Evolutionary conservation across 1,139 yeast genomes (phyloP).

Genomic region (Yarrowia galli): DNA sequence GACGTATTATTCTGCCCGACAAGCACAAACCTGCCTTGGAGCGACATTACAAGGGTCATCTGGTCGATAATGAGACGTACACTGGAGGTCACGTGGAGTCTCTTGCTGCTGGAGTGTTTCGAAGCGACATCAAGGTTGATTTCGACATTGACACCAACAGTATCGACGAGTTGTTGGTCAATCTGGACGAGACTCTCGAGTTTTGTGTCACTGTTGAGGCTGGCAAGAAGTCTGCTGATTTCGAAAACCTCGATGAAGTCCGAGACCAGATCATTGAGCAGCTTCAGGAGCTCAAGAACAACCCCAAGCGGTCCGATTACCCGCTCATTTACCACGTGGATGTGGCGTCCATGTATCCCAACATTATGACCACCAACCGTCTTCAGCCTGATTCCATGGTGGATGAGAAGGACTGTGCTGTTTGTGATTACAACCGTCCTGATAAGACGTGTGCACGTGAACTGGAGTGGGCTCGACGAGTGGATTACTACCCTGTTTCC

Average conservation of each 20-base stretch:
- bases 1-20: conserved; percentile 82
- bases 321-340: conserved; percentile 97
- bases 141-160: conserved; percentile 84
- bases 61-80: conserved; percentile 93
- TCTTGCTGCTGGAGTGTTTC: conserved; percentile 94
- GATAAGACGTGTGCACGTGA: conserved; percentile 93
- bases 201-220: conserved; percentile 89
- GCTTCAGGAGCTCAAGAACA: conserved; percentile 63
- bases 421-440: conserved; percentile 96
- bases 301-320: conserved; percentile 71
- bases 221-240: conserved; percentile 68
- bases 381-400: conserved; percentile 98
- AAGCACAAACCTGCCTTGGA: conserved; percentile 93
- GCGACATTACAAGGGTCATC: conserved; percentile 82
- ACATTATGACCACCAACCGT: conserved; percentile 97
- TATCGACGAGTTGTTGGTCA: conserved; percentile 76
- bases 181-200: conserved; percentile 75
- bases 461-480: conserved; percentile 98
- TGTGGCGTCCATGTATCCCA: conserved; percentile 99
- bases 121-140: conserved; percentile 81
- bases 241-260: conserved; percentile 79
- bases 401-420: conserved; percentile 92
- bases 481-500: conserved; percentile 91
- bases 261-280: conserved; percentile 62
- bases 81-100: conserved; percentile 99